Conservation (phyloP, 116 monocot species). For the Dioscorea cayenensis region DNA sequence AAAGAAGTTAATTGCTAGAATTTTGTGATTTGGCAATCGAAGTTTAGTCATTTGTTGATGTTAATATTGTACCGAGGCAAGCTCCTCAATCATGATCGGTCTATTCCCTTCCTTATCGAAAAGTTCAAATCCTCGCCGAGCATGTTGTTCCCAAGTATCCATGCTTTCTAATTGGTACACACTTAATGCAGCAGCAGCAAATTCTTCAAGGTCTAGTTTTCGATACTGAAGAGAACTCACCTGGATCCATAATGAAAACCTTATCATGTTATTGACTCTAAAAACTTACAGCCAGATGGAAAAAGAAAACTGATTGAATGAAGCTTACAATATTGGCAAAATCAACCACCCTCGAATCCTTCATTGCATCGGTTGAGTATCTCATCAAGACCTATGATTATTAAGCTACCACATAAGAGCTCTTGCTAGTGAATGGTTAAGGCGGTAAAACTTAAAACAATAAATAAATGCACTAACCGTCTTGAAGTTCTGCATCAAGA, state of each 20-base stretch:
- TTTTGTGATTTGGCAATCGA: too few relatives aligned
- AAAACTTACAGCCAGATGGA: background rate
- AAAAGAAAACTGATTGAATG: background rate
- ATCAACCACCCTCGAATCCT: conserved; percentile 71
- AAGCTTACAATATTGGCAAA: conserved; percentile 44
- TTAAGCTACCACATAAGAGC: background rate
- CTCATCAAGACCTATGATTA: conserved; percentile 43
- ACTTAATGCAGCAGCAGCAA: conserved; percentile 60
- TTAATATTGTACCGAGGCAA: conserved; percentile 50
- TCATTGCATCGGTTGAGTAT: conserved; percentile 77
- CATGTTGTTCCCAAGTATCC: conserved; percentile 70
- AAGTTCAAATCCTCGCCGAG: conserved; percentile 61
- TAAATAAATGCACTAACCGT: conserved; percentile 25
- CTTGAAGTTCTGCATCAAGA: conserved; percentile 59
- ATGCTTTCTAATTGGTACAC: conserved; percentile 68
- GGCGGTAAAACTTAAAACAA: background rate
- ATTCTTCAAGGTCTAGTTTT: conserved; percentile 72
- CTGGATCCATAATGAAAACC: conserved; percentile 14
- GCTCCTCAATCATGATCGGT: conserved; percentile 71
- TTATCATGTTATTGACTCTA: background rate
- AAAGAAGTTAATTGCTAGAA: background rate
- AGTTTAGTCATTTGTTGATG: background rate
- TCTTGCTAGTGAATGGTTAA: background rate
- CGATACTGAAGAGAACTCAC: conserved; percentile 65
- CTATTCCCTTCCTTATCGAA: conserved; percentile 77